A percentile compares a stretch with the other conserved stretches of the same genome.
phyloP scores from a whole-genome alignment of 768 basidiomycete genomes.

The Dentipellis fragilis region DNA sequence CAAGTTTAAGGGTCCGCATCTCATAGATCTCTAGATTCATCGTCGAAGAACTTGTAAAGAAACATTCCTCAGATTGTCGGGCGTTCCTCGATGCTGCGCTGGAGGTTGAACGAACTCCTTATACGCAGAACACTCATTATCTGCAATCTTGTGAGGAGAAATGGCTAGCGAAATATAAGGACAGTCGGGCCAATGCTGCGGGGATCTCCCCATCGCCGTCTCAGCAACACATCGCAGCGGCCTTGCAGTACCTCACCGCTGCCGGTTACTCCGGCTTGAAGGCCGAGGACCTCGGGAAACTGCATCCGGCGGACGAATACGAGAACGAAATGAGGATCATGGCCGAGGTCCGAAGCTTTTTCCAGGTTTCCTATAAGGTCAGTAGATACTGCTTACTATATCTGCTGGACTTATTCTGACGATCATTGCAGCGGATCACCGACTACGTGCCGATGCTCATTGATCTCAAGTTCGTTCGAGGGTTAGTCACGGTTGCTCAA shows the following conservation, averaged over 20 bases:
- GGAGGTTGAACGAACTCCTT: background rate
- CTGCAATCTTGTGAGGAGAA: background rate
- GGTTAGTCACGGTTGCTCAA: slow-evolving; percentile 8
- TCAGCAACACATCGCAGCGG: background rate
- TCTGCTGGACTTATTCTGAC: background rate
- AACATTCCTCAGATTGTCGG: background rate
- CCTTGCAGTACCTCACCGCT: background rate
- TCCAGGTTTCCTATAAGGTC: slow-evolving; percentile 38
- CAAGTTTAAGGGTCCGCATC: too few relatives aligned
- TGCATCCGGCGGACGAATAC: slow-evolving; percentile 25
- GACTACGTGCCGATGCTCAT: slow-evolving; percentile 30
- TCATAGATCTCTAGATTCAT: background rate
- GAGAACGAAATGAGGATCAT: slow-evolving; percentile 32
- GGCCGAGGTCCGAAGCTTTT: slow-evolving; percentile 36
- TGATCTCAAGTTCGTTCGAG: slow-evolving; percentile 10
- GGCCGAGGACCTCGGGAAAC: slow-evolving; percentile 22
- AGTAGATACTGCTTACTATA: background rate
- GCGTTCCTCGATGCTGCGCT: background rate
- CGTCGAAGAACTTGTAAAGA: background rate
- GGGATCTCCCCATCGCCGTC: too few relatives aligned
- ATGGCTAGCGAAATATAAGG: background rate
- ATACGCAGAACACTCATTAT: background rate
- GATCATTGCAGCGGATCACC: slow-evolving; percentile 28
- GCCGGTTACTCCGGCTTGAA: slow-evolving; percentile 6
- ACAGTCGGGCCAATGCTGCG: background rate